A percentile compares a stretch with the other conserved stretches of the same genome.
Evolutionary conservation across 2,329 filamentous ascomycete species (phyloP).

Genomic region (Ceratocystiopsis minuta): DNA sequence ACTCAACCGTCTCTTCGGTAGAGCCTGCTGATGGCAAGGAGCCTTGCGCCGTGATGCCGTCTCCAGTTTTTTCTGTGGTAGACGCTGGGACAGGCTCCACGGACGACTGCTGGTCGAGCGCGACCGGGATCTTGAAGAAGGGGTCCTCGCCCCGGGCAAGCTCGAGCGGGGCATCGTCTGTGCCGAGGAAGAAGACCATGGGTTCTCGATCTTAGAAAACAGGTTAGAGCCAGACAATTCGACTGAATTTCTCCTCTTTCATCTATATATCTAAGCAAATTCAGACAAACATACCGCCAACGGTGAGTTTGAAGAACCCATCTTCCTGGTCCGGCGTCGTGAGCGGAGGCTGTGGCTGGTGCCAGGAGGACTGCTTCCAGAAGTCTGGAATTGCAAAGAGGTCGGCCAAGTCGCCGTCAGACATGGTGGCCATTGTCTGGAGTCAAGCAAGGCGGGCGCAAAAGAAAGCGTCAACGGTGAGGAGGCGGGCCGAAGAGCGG

Average conservation of each 20-base stretch:
- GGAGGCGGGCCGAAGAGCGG: no score
- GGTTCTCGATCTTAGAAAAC: not conserved
- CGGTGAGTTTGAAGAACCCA: constrained; percentile 26
- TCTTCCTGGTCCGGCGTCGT: not conserved
- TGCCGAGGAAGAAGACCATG: constrained; percentile 5
- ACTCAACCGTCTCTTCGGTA: not conserved
- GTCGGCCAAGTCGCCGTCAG: constrained; percentile 22
- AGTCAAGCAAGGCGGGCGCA: no score
- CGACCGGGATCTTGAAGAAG: constrained; percentile 26
- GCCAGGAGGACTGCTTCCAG: constrained; percentile 34
- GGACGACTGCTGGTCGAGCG: constrained; percentile 7
- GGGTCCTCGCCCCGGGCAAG: constrained; percentile 10
- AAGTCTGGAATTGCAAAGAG: constrained; percentile 48
- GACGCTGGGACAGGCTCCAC: no score
- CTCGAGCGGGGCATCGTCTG: constrained; percentile 1
- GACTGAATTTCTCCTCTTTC: no score
- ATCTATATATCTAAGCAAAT: no score
- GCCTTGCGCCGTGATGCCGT: no score
- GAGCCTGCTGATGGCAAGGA: no score
- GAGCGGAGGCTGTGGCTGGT: constrained; percentile 14
- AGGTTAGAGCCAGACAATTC: not conserved
- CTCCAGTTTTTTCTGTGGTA: no score
- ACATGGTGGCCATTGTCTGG: constrained; percentile 1
- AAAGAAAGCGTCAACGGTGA: no score
- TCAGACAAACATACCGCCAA: constrained; percentile 16